Evolutionary conservation across 306 rosid genomes (phyloP), one percentile per base, ranked within the genome.

Genomic region (Ammopiptanthus mongolicus): DNA sequence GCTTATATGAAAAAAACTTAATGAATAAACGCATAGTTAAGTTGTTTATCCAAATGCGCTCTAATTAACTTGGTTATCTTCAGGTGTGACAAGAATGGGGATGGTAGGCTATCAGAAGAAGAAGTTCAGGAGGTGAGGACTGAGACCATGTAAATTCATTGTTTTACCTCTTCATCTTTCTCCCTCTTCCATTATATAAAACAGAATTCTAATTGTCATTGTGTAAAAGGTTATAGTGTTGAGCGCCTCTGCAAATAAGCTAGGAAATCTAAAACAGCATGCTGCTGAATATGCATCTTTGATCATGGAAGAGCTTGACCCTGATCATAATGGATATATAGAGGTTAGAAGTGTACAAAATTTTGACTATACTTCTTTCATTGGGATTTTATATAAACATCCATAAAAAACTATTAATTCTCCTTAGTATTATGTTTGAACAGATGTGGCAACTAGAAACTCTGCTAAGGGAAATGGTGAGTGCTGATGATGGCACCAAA

Each of bases 11-110:
- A 23, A 23, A 23, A 23, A 23, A 23, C 25, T 23, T 23, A 23
- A 1, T 2, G 25, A 2, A 23, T 2, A 23, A 23, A 2, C 25
- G 2, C 2, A 1, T 23, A 23, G 2, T 23, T 23, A 23, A 23
- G 25, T 2, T 23, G 25, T 23, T 23, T 23, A 23, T 2, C 25
- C 25, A 23, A 23, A n/a, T n/a, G n/a, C n/a, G n/a, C n/a, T n/a
- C n/a, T 50, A 72, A 64, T 48, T 51, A 84, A 75, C 72, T 33
- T 71, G 44, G 53, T 25, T 46, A 39, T 71, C 52, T 86, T 41
- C 83, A 91, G 98, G 95, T 91, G 98, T 81, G 98, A 94, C 87
- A 94, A 94, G 87, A 91, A 94, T 81, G 98, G 97, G 5, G 98
- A 91, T 82, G 98, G 98, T 79, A 89, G 76, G 82, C 90, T 94